Evolutionary conservation across 1,284 basidiomycete genomes (phyloP), one percentile per base, ranked within the genome.

Genomic region (Microbotryum saponariae): DNA sequence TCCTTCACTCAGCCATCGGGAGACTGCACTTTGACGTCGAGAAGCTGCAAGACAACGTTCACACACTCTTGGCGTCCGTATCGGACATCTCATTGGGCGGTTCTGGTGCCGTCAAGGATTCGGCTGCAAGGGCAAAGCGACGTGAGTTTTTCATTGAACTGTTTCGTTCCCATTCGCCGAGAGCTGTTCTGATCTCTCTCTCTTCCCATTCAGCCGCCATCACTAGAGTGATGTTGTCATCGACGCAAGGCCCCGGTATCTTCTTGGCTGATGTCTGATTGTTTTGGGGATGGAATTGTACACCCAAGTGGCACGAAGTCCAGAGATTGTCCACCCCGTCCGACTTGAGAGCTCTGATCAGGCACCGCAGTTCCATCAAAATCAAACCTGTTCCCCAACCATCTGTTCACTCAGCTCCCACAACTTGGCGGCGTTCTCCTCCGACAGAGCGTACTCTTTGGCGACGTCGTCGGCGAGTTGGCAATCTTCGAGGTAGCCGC

Each of bases 161-260:
- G 2, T n/a, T 29, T 37, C 9, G 8, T 7, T 29, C 23, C 8
- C 9, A 9, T 6, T 44, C 9, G 5, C 4, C 45, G 16, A 23
- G 16, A 9, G 44, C 45, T 48, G 46, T 53, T 8, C 18, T 14
- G 21, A 6, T 4, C 1, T 47, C 2, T 14, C 8, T 8, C 51
- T 5, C n/a, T 21, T 37, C 27, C 18, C 14, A 16, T 18, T 21
- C 59, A 69, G 68, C 65, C 16, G 65, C 63, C 23, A 67, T 69
- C 51, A 55, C 67, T 20, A 61, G 63, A 20, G 65, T 69, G 12
- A 51, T 65, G 27, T 56, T 69, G 56, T 65, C 67, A 3, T 67
- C 63, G 4, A 69, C 65, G 4, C 63, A 67, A n/a, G 67, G 67
- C 3, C 67, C 67, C 0, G 67, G 65, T 7, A 69, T 69, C 58